Conservation (phyloP, 208 protist species). For the Blastocrithidia nonstop region DNA sequence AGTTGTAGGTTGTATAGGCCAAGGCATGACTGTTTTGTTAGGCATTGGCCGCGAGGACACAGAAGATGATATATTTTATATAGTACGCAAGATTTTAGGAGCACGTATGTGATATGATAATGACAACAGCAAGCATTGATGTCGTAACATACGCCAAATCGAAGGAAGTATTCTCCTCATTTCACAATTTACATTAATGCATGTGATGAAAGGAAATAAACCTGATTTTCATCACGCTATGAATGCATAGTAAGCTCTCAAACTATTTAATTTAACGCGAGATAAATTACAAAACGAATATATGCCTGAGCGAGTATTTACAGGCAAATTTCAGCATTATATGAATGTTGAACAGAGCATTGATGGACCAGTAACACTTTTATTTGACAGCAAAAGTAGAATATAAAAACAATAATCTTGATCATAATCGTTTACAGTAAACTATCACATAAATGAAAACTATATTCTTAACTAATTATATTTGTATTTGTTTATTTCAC, state of each 20-base stretch:
- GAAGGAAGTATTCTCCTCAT: conserved; percentile 73
- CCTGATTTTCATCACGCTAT: conserved; percentile 87
- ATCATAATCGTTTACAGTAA: background rate
- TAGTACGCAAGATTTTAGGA: conserved; percentile 60
- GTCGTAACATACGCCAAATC: conserved; percentile 77
- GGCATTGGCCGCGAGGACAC: conserved; percentile 70
- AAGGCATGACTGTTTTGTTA: conserved; percentile 65
- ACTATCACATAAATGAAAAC: no score
- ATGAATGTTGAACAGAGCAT: conserved; percentile 75
- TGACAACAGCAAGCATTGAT: conserved; percentile 68
- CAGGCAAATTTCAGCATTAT: conserved; percentile 77
- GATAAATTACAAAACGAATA: conserved; percentile 40
- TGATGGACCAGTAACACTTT: conserved; percentile 82
- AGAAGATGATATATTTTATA: conserved; percentile 58
- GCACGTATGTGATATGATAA: conserved; percentile 41
- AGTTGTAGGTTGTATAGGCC: conserved; percentile 54
- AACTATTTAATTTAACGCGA: conserved; percentile 66
- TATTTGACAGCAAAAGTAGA: conserved; percentile 53
- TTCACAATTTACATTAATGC: conserved; percentile 85
- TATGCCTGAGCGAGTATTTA: conserved; percentile 34
- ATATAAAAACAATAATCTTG: conserved; percentile 5
- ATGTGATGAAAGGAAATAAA: conserved; percentile 81
- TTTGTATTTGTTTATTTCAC: no score
- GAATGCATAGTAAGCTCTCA: conserved; percentile 35
- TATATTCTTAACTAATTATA: no score